Evolutionary conservation across 352 stramenopile genomes (phyloP).

Genomic region (Globisporangium takayamanum): DNA sequence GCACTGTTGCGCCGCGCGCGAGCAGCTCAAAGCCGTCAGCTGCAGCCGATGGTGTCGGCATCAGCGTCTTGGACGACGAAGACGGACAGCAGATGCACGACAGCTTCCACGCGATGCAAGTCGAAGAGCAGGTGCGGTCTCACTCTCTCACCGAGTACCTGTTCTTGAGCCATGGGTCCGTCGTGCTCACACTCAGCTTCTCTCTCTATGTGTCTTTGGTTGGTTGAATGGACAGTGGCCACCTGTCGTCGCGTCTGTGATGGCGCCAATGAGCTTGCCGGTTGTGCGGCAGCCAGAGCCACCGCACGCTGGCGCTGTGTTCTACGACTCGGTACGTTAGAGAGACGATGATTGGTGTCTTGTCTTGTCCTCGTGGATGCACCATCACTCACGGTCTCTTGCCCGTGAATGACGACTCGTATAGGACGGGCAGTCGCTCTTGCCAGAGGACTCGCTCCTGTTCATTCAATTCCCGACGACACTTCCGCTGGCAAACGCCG

Average conservation of each 20-base stretch:
- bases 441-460: constrained; percentile 63
- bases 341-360: no score
- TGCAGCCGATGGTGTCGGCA: constrained; percentile 73
- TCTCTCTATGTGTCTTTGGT: neutral
- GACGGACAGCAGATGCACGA: constrained; percentile 36
- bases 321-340: constrained; percentile 35
- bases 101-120: constrained; percentile 42
- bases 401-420: neutral
- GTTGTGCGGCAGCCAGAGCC: constrained; percentile 61
- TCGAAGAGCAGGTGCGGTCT: constrained; percentile 35
- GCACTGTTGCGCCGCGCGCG: constrained; percentile 29
- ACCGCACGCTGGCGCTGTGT: constrained; percentile 51
- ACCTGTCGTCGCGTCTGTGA: constrained; percentile 64
- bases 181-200: neutral
- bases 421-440: constrained; percentile 39
- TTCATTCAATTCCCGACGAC: constrained; percentile 84
- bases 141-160: no score
- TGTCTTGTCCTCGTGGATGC: no score
- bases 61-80: constrained; percentile 77
- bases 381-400: neutral
- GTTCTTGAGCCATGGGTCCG: no score
- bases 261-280: constrained; percentile 80
- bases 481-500: constrained; percentile 54
- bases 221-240: constrained; percentile 40
- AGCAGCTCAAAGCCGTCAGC: constrained; percentile 32